Evolutionary conservation across 108 stramenopile species (phyloP).

Genomic region (Skeletonema grethae): DNA sequence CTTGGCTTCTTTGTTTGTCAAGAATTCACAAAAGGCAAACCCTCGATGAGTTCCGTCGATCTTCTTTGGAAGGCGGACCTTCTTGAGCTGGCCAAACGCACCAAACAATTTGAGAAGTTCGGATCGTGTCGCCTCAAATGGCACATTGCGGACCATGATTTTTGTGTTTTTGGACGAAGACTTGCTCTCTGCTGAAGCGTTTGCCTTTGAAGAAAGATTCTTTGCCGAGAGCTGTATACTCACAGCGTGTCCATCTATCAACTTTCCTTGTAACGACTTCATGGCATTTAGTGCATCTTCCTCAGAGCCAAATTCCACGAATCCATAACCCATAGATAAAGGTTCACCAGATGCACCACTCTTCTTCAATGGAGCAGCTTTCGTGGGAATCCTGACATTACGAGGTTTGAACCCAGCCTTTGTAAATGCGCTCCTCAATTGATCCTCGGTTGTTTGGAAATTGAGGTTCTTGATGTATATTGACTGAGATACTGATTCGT

Average conservation of each 20-base stretch:
- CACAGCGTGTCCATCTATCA: constrained; percentile 91
- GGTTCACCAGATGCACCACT: constrained; percentile 25
- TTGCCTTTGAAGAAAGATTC: constrained; percentile 26
- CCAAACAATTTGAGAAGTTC: constrained; percentile 94
- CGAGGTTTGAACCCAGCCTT: constrained; percentile 60
- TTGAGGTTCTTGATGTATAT: constrained; percentile 97
- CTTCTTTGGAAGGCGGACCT: constrained; percentile 96
- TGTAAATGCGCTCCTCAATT: constrained; percentile 66
- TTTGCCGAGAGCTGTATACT: constrained; percentile 86
- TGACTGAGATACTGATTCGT: constrained; percentile 54
- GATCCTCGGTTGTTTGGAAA: constrained; percentile 88
- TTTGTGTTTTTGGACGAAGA: constrained; percentile 67
- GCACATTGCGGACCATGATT: constrained; percentile 95
- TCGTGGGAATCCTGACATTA: constrained; percentile 90
- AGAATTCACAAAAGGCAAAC: constrained; percentile 97
- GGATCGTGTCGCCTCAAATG: constrained; percentile 92
- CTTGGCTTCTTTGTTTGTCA: constrained; percentile 90
- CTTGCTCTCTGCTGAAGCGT: constrained; percentile 15
- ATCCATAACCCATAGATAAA: constrained; percentile 96
- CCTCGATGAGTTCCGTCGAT: constrained; percentile 97
- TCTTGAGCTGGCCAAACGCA: constrained; percentile 90
- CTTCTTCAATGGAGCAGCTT: constrained; percentile 63
- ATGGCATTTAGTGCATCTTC: constrained; percentile 77
- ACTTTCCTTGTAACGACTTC: constrained; percentile 76
- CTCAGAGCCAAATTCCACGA: constrained; percentile 92